Conservation (phyloP, 2,329 filamentous ascomycete genomes). For the Nemania sp. region DNA sequence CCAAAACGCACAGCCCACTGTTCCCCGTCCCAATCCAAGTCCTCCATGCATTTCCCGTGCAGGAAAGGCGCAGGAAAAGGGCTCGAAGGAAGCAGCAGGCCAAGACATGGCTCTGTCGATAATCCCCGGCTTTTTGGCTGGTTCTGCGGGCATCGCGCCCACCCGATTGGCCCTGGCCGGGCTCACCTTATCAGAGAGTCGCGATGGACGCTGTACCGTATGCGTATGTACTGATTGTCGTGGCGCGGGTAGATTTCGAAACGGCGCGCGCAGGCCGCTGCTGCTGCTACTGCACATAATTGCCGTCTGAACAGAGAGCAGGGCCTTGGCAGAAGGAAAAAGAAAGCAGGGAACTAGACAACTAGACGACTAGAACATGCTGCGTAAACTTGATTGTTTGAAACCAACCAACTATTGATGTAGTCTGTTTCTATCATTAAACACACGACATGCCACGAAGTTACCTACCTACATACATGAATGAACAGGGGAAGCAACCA, state of each 20-base stretch:
- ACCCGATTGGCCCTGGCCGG: slow-evolving; percentile 45
- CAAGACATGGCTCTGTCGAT: slow-evolving; percentile 32
- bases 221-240: slow-evolving; percentile 42
- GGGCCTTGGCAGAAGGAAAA: slow-evolving; percentile 36
- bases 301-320: slow-evolving; percentile 40
- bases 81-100: slow-evolving; percentile 19
- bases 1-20: slow-evolving; percentile 40
- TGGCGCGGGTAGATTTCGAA: slow-evolving; percentile 35
- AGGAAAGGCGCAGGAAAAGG: slow-evolving; percentile 31
- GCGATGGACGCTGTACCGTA: too few species aligned
- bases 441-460: not conserved
- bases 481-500: not conserved
- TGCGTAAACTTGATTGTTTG: not conserved
- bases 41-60: slow-evolving; percentile 35
- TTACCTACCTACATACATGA: not conserved
- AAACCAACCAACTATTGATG: not conserved
- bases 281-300: slow-evolving; percentile 34
- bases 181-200: slow-evolving; percentile 44
- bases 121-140: slow-evolving; percentile 32
- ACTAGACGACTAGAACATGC: not conserved
- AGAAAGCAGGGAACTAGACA: slow-evolving; percentile 14
- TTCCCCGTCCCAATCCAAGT: slow-evolving; percentile 42
- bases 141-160: slow-evolving; percentile 18
- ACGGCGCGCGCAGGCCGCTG: slow-evolving; percentile 33
- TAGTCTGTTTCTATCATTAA: too few species aligned